Percentiles rank a stretch among this genome's conserved stretches.
phyloP scores from a whole-genome alignment of 2,329 filamentous ascomycete genomes.

The Zymoseptoria crescenta region DNA sequence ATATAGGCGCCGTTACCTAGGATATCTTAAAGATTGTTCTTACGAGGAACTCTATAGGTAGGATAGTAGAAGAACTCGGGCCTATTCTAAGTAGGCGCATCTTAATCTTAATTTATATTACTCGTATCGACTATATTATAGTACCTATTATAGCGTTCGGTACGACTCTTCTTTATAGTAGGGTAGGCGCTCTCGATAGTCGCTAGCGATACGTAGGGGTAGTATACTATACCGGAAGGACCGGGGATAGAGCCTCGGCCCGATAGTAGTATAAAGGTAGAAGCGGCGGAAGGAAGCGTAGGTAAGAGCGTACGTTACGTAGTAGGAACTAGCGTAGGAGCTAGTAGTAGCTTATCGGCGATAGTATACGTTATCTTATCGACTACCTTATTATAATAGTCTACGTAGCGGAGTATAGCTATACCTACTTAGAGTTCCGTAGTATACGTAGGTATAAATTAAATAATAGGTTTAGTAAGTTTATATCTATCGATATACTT shows the following conservation, averaged over 20 bases:
- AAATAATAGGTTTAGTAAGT: too few species aligned
- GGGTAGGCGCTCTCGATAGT: neutral
- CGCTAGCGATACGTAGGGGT: neutral
- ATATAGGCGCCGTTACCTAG: too few species aligned
- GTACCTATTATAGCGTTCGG: neutral
- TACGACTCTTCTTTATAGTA: neutral
- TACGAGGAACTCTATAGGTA: neutral
- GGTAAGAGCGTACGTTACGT: neutral
- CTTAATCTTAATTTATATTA: neutral
- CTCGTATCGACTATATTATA: neutral
- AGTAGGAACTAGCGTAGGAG: too few species aligned
- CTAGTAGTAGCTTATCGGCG: too few species aligned
- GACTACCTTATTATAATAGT: too few species aligned
- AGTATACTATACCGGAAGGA: neutral
- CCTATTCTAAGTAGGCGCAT: neutral
- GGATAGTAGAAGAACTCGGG: too few species aligned
- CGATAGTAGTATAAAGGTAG: neutral
- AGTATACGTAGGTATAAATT: too few species aligned
- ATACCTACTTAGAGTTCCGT: too few species aligned
- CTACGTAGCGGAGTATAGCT: too few species aligned
- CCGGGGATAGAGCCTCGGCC: neutral
- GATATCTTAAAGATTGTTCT: neutral
- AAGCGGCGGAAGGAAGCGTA: neutral
- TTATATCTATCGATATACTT: too few species aligned
- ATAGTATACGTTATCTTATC: too few species aligned